These are phyloP conservation scores for Ophiosphaerella korrae DNA, from an alignment of 2,329 filamentous ascomycete species.

Conservation along the genomic window DNA sequence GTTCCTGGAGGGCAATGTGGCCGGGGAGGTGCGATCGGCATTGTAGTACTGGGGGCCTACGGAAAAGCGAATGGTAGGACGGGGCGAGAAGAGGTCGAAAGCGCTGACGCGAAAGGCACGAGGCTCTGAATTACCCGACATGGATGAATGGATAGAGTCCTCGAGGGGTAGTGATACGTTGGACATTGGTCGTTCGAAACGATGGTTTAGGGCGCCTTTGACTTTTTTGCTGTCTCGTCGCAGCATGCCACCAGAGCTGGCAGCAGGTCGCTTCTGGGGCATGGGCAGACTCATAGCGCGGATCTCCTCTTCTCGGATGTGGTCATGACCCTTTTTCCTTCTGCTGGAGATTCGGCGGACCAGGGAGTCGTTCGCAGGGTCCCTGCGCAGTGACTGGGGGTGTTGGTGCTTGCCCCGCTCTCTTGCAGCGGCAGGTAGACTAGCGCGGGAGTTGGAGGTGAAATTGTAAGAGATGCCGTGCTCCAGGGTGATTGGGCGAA, in stretches of 20 bases:
- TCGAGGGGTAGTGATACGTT: constrained; percentile 76
- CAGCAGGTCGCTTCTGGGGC: constrained; percentile 66
- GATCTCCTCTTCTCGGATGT: constrained; percentile 83
- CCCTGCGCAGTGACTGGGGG: constrained; percentile 61
- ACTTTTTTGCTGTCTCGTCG: constrained; percentile 70
- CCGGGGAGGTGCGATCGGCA: constrained; percentile 37
- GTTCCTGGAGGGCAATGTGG: constrained; percentile 55
- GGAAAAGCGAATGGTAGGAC: constrained; percentile 80
- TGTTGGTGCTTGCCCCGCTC: constrained; percentile 53
- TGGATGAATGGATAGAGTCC: constrained; percentile 75
- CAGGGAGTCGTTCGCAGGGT: constrained; percentile 62
- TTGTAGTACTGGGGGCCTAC: constrained; percentile 64
- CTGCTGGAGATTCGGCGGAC: constrained; percentile 74
- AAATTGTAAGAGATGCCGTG: constrained; percentile 54
- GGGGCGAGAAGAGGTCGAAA: constrained; percentile 80
- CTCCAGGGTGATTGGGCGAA: constrained; percentile 51
- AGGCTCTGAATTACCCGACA: constrained; percentile 76
- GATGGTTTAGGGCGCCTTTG: constrained; percentile 60
- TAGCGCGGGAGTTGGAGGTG: constrained; percentile 44
- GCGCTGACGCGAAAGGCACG: constrained; percentile 80
- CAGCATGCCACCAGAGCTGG: constrained; percentile 64
- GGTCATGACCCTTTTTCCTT: constrained; percentile 67
- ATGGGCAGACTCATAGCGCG: constrained; percentile 77
- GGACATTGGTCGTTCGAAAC: constrained; percentile 67
- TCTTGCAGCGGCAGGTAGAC: constrained; percentile 39